Conservation (phyloP, 768 basidiomycete species). For the Trametes punicea region DNA sequence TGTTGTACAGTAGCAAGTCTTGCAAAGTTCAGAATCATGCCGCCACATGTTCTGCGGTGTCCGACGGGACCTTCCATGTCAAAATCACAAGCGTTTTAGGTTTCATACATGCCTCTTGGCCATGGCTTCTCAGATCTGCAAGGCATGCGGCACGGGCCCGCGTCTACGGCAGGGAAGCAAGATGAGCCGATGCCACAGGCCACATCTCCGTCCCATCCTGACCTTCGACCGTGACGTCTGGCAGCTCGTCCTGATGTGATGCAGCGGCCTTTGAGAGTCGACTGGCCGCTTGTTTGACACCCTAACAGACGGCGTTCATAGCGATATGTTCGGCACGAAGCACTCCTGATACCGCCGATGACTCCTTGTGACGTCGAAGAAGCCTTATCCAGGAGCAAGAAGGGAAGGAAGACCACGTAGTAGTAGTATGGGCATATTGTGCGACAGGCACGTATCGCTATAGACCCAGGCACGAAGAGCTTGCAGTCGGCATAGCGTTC, state of each 20-base stretch:
- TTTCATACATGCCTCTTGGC: conserved; percentile 6
- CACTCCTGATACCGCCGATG: no score
- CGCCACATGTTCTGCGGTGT: background rate
- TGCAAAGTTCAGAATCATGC: background rate
- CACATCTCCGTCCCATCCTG: background rate
- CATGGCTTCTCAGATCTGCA: background rate
- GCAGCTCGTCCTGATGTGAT: conserved; percentile 4
- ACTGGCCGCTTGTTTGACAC: background rate
- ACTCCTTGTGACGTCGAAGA: no score
- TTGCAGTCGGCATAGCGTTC: no score
- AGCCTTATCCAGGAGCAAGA: no score
- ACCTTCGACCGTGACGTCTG: background rate
- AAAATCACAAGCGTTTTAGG: background rate
- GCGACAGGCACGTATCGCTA: no score
- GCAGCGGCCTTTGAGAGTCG: background rate
- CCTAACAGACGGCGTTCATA: background rate
- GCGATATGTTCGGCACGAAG: no score
- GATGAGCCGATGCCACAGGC: background rate
- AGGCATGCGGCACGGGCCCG: background rate
- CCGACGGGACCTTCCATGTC: background rate
- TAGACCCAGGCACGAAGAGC: no score
- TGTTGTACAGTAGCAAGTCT: background rate
- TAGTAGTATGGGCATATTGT: no score
- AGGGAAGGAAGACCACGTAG: no score
- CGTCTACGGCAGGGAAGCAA: background rate